Conservation (phyloP, 78 protist species). For the Dictyostelium purpureum region DNA sequence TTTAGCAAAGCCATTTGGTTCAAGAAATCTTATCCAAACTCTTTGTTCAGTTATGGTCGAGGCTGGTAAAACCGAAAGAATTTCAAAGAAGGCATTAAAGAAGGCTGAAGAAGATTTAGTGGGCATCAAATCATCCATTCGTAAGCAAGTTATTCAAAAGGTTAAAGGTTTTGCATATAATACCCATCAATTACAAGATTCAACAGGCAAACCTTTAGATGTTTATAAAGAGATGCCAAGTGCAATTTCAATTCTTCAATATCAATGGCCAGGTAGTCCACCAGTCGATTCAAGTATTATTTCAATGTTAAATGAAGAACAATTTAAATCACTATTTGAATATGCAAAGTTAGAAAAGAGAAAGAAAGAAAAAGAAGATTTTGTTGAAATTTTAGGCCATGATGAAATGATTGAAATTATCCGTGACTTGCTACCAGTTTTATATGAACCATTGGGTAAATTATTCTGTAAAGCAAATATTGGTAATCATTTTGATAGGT, state of each 20-base stretch:
- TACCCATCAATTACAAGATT: background rate
- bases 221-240: constrained; percentile 39
- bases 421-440: constrained; percentile 56
- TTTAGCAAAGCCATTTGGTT: constrained; percentile 75
- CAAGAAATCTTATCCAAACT: constrained; percentile 69
- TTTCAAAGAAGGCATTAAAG: constrained; percentile 1
- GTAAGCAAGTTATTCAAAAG: constrained; percentile 12
- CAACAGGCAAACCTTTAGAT: constrained; percentile 4
- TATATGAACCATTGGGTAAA: constrained; percentile 73
- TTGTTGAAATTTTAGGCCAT: constrained; percentile 50
- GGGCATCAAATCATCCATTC: background rate
- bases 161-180: constrained; percentile 20
- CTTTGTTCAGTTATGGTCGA: constrained; percentile 61
- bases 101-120: constrained; percentile 14
- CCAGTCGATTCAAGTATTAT: constrained; percentile 23
- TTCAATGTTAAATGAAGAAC: constrained; percentile 33
- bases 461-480: constrained; percentile 64
- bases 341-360: constrained; percentile 59
- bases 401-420: constrained; percentile 73
- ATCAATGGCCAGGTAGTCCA: constrained; percentile 68
- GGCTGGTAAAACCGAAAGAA: constrained; percentile 28
- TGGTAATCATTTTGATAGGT: constrained; percentile 61
- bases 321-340: constrained; percentile 47
- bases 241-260: constrained; percentile 28
- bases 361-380: constrained; percentile 59